Percentiles rank a stretch among this genome's conserved stretches.
Conservation (phyloP, 805 yeast genomes). For the Saccharomycopsis sp. region DNA sequence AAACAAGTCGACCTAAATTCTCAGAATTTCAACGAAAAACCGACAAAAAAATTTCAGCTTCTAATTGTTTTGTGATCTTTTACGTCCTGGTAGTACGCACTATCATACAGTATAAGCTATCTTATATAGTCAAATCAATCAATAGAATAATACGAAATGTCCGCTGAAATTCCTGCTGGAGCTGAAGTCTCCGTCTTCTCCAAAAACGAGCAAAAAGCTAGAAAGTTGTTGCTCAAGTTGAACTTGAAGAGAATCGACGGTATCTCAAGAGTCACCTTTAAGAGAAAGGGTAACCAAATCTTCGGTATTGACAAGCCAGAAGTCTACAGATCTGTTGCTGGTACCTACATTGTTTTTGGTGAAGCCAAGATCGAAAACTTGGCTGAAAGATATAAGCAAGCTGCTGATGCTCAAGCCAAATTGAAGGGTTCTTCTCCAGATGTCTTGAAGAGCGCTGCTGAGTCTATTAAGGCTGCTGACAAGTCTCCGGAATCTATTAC, state of each 20-base stretch:
- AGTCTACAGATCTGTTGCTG: slow-evolving; percentile 87
- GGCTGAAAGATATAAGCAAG: slow-evolving; percentile 78
- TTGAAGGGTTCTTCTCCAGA: slow-evolving; percentile 44
- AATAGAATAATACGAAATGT: no score
- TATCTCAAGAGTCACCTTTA: slow-evolving; percentile 91
- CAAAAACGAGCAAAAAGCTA: slow-evolving; percentile 94
- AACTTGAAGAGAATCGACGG: slow-evolving; percentile 88
- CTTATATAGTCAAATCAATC: no score
- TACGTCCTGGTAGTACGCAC: no score
- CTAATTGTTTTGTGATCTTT: no score
- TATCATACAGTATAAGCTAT: no score
- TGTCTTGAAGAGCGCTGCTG: slow-evolving; percentile 38
- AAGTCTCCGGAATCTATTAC: slow-evolving; percentile 61
- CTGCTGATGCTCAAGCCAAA: slow-evolving; percentile 70
- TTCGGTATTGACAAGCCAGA: slow-evolving; percentile 91
- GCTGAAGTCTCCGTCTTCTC: slow-evolving; percentile 75
- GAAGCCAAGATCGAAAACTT: slow-evolving; percentile 96
- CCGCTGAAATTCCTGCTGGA: slow-evolving; percentile 60
- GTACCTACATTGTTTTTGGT: slow-evolving; percentile 95
- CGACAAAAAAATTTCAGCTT: neutral
- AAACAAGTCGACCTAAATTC: no score
- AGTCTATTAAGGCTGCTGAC: slow-evolving; percentile 37
- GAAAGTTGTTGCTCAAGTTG: slow-evolving; percentile 80
- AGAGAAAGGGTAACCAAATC: slow-evolving; percentile 85
- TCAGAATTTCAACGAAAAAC: no score